Base-by-base conservation (phyloP, 164 flowering plant species). In the Macadamia tetraphylla region DNA sequence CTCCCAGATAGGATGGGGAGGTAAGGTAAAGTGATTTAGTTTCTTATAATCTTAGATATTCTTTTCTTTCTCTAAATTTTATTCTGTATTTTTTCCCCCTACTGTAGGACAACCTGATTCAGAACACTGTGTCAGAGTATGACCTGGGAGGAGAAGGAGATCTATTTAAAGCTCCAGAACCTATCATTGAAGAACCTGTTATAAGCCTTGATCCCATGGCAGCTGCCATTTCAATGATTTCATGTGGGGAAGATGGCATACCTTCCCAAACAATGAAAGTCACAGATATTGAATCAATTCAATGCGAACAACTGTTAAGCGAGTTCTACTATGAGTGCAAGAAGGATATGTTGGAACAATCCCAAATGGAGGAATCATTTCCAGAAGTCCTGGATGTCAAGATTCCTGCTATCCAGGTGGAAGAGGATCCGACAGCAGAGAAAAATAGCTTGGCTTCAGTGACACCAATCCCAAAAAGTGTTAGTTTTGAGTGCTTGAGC, bases 71-170 rank as follows among this genome's bases (percentile, higher is more conserved):
- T 53, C 49, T 29, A 35, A 35, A 46, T 57, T 31, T 64, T 63
- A 51, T 71, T 68, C 57, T 11, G 23, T 66, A 49, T 29, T 51
- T 23, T n/a, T 55, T 62, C 65, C 64, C 48, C 17, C n/a, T 59
- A 10, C 60, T 68, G 64, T 64, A 86, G 89, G 77, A 67, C 62
- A 72, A 80, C 81, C 70, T 79, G 56, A 30, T 78, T 62, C 84
- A 75, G 76, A 58, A 79, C 57, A 62, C 83, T 23, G 74, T 86
- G 69, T 74, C 80, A 8, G 96, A 91, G 18, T 94, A 89, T 81
- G 94, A 89, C 73, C 69, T 88, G 69, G 94, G 91, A 65, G 96
- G 77, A 65, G 96, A 85, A 81, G 91, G 96, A n/a, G 97, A 94
- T 77, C 80, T 94, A 1, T 94, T 94, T 78, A 88, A 84, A 78